Base-by-base conservation (phyloP, 768 basidiomycete species). In the Roridomyces roridus region DNA sequence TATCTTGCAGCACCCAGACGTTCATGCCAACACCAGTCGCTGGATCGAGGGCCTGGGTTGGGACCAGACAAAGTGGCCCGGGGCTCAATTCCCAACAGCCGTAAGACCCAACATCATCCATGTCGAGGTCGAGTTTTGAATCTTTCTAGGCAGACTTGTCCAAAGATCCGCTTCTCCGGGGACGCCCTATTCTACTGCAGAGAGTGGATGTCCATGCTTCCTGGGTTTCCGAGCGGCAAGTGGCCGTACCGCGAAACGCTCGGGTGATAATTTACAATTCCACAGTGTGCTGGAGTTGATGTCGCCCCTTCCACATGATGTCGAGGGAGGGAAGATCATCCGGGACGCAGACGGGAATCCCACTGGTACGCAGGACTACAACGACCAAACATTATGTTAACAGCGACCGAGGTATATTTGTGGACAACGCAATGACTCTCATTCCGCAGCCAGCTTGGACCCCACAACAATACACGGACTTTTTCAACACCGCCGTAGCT, bases 31-130 rank as follows among this genome's bases (percentile, higher is more conserved):
- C 65, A 75, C 72, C 3, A 73, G 79, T 4, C 74, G 67, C 6
- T 97, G 93, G 92, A 83, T 97, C 37, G 77, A 87, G 63, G 95
- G 94, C 11, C 83, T 89, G 77, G 96, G 96, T 5, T 98, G 96
- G 95, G 92, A 98, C 66, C 94, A 98, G 71, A 96, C 90, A 1
- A 79, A 82, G 54, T 93, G 91, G 91, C 60, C 79, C 7, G 78
- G 75, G 11, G 70, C 76, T 9, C 67, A 77, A 21, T 95, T 93
- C 60, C 94, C 94, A 3, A 85, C 81, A 28, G 87, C 91, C 1
- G 93, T 92, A 50, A n/a, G 52, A 35, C 58, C 64, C 24, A 80
- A 67, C 12, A 21, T 15, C 6, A 29, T 62, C 10, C 1, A 25
- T 0, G 10, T 6, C 54, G 49, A 41, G 1, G 18, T 11, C 7